Evolutionary conservation across 768 basidiomycete species (phyloP).

Genomic region (Leccinum truebloodii): DNA sequence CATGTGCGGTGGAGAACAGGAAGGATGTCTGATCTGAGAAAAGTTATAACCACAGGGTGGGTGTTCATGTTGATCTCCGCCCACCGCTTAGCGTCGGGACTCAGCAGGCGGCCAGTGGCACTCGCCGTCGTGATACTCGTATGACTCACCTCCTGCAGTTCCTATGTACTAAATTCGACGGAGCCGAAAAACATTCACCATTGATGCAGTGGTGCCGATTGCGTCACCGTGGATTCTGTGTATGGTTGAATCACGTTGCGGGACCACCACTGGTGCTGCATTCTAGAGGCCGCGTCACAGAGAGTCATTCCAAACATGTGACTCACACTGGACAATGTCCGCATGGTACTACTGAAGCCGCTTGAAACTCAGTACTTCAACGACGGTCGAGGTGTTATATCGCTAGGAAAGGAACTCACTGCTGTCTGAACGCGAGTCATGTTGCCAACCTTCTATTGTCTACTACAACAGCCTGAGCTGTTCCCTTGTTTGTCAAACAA

Average conservation of each 20-base stretch:
- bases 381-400: constrained; percentile 35
- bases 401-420: not conserved
- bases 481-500: not conserved
- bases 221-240: not conserved
- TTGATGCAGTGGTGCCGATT: constrained; percentile 35
- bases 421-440: not conserved
- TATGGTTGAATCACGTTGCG: not conserved
- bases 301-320: constrained; percentile 46
- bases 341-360: constrained; percentile 45
- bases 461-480: not conserved
- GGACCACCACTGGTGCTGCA: constrained; percentile 58
- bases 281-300: constrained; percentile 41
- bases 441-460: not conserved
- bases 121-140: not conserved
- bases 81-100: not conserved
- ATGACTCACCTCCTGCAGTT: constrained; percentile 18
- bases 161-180: constrained; percentile 44
- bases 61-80: constrained; percentile 10
- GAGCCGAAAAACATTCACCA: constrained; percentile 49
- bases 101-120: not conserved
- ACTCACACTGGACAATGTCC: constrained; percentile 34
- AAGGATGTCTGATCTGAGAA: constrained; percentile 61
- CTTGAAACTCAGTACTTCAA: constrained; percentile 17
- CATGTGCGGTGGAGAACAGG: constrained; percentile 64
- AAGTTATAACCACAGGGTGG: constrained; percentile 54